Conservation (phyloP, 2,329 filamentous ascomycete species). For the Karstenula rhodostoma region DNA sequence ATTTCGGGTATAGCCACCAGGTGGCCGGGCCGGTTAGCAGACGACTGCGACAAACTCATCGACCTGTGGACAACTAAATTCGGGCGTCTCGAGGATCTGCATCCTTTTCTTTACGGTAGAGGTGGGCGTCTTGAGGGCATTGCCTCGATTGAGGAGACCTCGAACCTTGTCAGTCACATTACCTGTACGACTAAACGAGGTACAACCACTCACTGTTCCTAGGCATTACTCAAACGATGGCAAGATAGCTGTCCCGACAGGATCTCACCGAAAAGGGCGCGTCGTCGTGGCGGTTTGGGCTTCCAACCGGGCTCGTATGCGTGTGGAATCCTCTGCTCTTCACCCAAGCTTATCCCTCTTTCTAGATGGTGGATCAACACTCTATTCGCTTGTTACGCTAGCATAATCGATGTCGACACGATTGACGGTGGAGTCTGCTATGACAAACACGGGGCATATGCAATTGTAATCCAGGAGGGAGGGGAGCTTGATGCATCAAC, state of each 20-base stretch:
- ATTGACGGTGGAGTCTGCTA: constrained; percentile 53
- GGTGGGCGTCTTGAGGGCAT: constrained; percentile 55
- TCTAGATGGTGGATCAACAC: constrained; percentile 60
- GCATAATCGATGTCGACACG: constrained; percentile 56
- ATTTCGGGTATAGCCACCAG: constrained; percentile 56
- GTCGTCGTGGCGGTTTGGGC: constrained; percentile 51
- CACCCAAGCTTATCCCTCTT: constrained; percentile 15
- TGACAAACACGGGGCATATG: constrained; percentile 55
- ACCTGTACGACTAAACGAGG: not conserved
- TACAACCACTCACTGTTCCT: not conserved
- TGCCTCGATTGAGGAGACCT: constrained; percentile 48
- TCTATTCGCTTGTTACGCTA: constrained; percentile 57
- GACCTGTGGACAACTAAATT: constrained; percentile 50
- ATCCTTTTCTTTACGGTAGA: constrained; percentile 52
- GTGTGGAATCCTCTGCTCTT: not conserved
- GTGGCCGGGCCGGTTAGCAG: constrained; percentile 56
- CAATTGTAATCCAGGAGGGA: constrained; percentile 52
- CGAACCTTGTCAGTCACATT: constrained; percentile 45
- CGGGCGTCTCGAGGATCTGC: constrained; percentile 49
- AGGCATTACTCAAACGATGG: constrained; percentile 48
- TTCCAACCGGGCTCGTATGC: constrained; percentile 58
- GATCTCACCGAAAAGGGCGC: constrained; percentile 40
- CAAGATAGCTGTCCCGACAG: constrained; percentile 40
- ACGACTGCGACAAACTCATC: constrained; percentile 55
- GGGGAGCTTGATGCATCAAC: constrained; percentile 49